phyloP scores from a whole-genome alignment of 2,329 filamentous ascomycete genomes.

The Aureobasidium vineae region DNA sequence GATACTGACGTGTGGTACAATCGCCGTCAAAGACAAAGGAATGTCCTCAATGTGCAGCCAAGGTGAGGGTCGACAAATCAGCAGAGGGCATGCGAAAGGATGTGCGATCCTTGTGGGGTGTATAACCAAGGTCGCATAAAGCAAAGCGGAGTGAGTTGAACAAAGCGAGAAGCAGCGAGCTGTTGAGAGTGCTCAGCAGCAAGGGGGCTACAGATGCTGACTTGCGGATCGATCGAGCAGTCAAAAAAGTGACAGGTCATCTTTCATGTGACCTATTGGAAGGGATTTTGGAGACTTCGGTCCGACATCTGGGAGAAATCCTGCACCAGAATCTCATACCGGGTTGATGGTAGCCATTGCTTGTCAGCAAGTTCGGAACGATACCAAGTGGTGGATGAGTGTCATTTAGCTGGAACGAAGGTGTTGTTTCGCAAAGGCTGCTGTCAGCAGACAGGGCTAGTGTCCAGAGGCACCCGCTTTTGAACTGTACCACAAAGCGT shows the following conservation, averaged over 20 bases:
- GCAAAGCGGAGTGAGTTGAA: neutral
- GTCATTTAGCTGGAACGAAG: constrained; percentile 2
- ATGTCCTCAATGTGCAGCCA: neutral
- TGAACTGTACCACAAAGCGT: constrained; percentile 8
- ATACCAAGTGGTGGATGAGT: neutral
- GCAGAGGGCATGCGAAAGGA: neutral
- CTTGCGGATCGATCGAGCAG: constrained; percentile 13
- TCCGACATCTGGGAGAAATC: neutral
- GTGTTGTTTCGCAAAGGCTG: neutral
- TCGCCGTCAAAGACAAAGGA: neutral
- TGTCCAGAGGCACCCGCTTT: constrained; percentile 15
- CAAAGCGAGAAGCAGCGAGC: constrained; percentile 7
- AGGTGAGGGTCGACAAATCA: neutral
- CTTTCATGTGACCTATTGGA: constrained; percentile 3
- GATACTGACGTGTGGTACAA: neutral
- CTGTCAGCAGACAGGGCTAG: constrained; percentile 14
- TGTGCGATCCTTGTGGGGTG: neutral
- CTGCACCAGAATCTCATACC: neutral
- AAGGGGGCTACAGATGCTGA: neutral
- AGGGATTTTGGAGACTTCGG: neutral
- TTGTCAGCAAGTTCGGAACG: neutral
- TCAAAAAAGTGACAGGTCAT: neutral
- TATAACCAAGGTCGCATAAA: neutral
- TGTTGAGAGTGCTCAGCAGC: constrained; percentile 24
- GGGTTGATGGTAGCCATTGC: neutral